Conservation (phyloP, 306 rosid species). For the Corylus heterophylla region DNA sequence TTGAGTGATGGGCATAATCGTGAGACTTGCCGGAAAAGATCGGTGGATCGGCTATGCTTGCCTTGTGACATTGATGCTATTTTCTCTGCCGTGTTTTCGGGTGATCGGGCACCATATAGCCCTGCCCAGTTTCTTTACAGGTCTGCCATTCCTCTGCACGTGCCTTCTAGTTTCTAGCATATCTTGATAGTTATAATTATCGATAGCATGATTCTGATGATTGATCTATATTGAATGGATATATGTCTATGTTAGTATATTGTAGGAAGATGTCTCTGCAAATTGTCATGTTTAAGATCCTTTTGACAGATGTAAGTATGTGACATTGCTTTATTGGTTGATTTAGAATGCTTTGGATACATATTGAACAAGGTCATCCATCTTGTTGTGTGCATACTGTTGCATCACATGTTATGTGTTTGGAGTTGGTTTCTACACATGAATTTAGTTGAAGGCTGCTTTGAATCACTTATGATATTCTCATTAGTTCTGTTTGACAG, state of each 20-base stretch:
- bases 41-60: constrained; percentile 46
- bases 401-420: neutral
- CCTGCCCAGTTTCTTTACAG: constrained; percentile 89
- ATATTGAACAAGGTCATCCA: neutral
- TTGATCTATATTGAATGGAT: constrained; percentile 10
- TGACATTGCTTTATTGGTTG: constrained; percentile 16
- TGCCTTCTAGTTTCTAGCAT: constrained; percentile 18
- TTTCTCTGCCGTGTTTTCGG: constrained; percentile 77
- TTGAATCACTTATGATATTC: neutral
- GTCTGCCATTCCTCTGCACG: constrained; percentile 43
- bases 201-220: constrained; percentile 11
- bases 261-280: constrained; percentile 5
- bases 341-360: constrained; percentile 7
- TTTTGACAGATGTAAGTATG: constrained; percentile 2
- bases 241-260: constrained; percentile 9
- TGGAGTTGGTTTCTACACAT: neutral
- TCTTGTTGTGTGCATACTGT: constrained; percentile 14
- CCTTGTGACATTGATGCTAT: constrained; percentile 82
- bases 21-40: constrained; percentile 54
- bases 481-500: neutral
- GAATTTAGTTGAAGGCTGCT: constrained; percentile 5
- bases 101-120: constrained; percentile 84
- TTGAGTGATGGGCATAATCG: constrained; percentile 66
- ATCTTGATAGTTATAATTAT: constrained; percentile 21
- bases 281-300: neutral